Conservation (phyloP, 257 asterid genomes). For the Sherardia arvensis region DNA sequence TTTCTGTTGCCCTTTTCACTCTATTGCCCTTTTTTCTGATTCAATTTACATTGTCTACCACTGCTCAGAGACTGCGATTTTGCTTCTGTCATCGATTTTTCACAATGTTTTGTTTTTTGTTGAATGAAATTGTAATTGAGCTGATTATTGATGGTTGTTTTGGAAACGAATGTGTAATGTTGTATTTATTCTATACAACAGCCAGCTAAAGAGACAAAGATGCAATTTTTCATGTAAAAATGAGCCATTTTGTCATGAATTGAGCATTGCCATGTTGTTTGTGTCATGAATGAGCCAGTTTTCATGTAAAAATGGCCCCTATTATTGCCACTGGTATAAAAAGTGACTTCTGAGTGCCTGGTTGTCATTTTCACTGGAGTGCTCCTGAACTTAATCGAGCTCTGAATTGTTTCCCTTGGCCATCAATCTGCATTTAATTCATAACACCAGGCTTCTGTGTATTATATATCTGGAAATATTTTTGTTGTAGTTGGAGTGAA, state of each 20-base stretch:
- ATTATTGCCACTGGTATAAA: neutral
- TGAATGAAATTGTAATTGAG: neutral
- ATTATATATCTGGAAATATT: neutral
- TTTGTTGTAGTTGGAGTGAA: neutral
- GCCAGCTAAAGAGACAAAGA: neutral
- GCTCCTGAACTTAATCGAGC: neutral
- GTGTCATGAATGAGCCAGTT: neutral
- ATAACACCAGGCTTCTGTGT: neutral
- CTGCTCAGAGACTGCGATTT: neutral
- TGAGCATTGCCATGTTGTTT: neutral
- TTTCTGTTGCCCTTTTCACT: constrained; percentile 12
- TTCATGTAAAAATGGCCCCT: neutral
- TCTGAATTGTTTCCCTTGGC: neutral
- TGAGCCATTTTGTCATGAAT: too few relatives aligned
- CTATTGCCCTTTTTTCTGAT: neutral
- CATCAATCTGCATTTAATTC: neutral
- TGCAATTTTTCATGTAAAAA: neutral
- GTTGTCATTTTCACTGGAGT: neutral
- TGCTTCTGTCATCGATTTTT: too few relatives aligned
- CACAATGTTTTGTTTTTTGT: neutral
- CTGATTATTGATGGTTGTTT: neutral
- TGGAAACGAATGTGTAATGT: neutral
- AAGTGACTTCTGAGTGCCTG: neutral
- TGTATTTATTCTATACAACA: neutral
- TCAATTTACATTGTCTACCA: constrained; percentile 5